These are phyloP conservation scores for Suillus variegatus DNA, from an alignment of 768 basidiomycete genomes.

Conservation along the genomic window DNA sequence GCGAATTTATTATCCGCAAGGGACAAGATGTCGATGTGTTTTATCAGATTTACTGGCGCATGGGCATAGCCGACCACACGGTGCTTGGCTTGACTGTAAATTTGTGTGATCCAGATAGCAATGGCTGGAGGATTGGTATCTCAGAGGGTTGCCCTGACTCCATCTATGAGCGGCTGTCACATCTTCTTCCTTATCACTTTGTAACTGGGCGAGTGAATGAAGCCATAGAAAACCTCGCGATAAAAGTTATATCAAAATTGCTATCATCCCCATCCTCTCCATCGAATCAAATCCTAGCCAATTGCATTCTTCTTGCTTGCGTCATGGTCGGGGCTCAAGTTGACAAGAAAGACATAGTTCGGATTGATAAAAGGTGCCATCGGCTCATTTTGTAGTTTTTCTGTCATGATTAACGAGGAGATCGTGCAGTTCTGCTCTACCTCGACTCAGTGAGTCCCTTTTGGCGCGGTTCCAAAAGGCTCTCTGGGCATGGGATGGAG, in stretches of 20 bases:
- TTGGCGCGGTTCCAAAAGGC: too few species aligned
- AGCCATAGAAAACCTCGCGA: neutral
- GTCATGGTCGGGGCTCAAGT: neutral
- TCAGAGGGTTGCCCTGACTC: neutral
- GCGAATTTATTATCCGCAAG: neutral
- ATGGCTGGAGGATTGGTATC: too few species aligned
- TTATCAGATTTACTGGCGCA: rapidly evolving
- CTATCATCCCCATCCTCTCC: neutral
- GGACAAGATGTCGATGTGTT: neutral
- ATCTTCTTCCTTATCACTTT: neutral
- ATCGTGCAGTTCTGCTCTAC: too few species aligned
- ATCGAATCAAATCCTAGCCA: neutral
- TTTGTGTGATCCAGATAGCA: neutral
- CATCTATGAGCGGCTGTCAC: neutral
- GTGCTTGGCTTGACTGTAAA: neutral
- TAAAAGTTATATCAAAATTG: neutral
- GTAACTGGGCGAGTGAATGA: neutral
- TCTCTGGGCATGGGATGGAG: too few species aligned
- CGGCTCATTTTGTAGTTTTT: too few species aligned
- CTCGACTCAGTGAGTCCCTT: too few species aligned
- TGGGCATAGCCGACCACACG: neutral
- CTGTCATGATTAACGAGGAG: too few species aligned
- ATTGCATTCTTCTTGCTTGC: neutral
- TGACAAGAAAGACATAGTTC: neutral
- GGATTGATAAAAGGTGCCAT: too few species aligned